Conservation (phyloP, 108 stramenopile species). For the Nitzschia palea region DNA sequence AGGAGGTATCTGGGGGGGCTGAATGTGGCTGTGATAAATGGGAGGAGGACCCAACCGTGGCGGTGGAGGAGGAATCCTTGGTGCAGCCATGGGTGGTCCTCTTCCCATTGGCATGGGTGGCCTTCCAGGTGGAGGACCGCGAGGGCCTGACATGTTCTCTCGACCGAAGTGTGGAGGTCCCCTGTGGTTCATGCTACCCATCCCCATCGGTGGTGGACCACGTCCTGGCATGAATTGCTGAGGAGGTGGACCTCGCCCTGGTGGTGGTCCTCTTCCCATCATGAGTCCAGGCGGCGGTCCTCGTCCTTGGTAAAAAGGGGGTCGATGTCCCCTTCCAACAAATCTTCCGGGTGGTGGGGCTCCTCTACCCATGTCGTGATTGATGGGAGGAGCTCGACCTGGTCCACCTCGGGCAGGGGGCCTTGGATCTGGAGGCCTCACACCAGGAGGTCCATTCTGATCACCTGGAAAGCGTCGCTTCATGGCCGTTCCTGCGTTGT, state of each 20-base stretch:
- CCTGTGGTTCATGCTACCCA: background rate
- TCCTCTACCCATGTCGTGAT: conserved; percentile 1
- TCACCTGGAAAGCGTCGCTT: conserved; percentile 25
- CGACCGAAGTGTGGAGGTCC: conserved; percentile 5
- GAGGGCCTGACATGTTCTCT: background rate
- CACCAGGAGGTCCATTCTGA: conserved; percentile 8
- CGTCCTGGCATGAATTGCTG: background rate
- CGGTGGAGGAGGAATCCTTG: conserved; percentile 10
- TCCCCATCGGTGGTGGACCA: conserved; percentile 6
- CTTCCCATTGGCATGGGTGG: conserved; percentile 11
- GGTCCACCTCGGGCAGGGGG: conserved; percentile 10
- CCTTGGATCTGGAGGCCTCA: conserved; percentile 16
- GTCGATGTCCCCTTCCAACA: conserved; percentile 12
- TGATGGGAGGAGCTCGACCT: conserved; percentile 15
- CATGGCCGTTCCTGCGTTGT: no score
- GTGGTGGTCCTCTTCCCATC: conserved; percentile 24
- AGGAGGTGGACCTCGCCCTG: background rate
- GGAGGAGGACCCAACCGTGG: conserved; percentile 14
- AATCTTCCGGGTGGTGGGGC: background rate
- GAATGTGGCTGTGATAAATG: background rate
- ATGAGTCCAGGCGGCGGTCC: conserved; percentile 15
- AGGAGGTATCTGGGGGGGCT: conserved; percentile 8
- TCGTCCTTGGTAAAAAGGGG: conserved; percentile 5
- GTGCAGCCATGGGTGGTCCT: background rate
- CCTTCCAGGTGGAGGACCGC: background rate